phyloP scores from a whole-genome alignment of 306 rosid species.

The Acacia melanoxylon region DNA sequence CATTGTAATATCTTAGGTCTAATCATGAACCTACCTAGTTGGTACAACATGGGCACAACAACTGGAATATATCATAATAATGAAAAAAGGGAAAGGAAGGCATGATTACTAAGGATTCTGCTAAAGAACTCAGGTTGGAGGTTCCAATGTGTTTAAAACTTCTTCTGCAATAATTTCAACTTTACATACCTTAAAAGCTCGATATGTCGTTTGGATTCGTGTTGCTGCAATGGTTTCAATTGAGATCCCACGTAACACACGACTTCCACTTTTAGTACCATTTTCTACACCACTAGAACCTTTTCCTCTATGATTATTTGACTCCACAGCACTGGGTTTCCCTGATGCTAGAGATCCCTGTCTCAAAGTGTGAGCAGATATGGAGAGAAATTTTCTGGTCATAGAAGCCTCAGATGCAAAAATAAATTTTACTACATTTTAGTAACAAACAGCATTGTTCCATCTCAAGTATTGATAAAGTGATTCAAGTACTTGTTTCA shows the following conservation, averaged over 20 bases:
- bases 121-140: neutral
- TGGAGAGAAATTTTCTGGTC: conserved; percentile 7
- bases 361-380: conserved; percentile 17
- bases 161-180: conserved; percentile 11
- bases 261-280: conserved; percentile 25
- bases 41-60: neutral
- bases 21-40: neutral
- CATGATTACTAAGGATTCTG: neutral
- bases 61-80: neutral
- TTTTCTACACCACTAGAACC: conserved; percentile 27
- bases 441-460: conserved; percentile 13
- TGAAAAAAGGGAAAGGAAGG: neutral
- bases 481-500: neutral
- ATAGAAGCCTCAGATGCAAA: conserved; percentile 21
- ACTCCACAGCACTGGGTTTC: conserved; percentile 39
- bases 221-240: conserved; percentile 68
- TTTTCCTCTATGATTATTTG: conserved; percentile 29
- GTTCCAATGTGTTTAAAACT: neutral
- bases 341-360: conserved; percentile 45
- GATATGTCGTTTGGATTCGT: conserved; percentile 72
- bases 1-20: neutral
- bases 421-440: conserved; percentile 2
- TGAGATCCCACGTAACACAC: conserved; percentile 45
- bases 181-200: conserved; percentile 59
- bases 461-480: neutral